Conservation (phyloP, 2,329 filamentous ascomycete genomes). For the Sclerotinia borealis region DNA sequence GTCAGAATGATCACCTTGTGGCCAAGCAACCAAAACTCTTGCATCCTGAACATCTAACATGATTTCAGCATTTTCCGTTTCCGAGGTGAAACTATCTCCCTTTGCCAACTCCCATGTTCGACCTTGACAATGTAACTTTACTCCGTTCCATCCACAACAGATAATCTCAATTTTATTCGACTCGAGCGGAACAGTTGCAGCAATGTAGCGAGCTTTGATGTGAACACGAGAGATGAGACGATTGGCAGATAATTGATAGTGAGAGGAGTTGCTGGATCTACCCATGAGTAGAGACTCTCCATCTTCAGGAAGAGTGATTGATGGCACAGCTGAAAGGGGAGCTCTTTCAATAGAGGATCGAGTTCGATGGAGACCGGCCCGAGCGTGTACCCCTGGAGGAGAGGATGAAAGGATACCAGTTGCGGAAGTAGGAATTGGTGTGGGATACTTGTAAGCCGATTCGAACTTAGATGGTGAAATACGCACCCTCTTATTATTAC, state of each 20-base stretch:
- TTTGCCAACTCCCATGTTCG: slow-evolving; percentile 80
- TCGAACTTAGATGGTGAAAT: slow-evolving; percentile 36
- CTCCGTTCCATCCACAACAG: slow-evolving; percentile 93
- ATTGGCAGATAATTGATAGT: slow-evolving; percentile 89
- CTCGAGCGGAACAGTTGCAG: slow-evolving; percentile 60
- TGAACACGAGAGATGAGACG: slow-evolving; percentile 90
- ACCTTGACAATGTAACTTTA: slow-evolving; percentile 87
- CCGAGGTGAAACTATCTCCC: slow-evolving; percentile 83
- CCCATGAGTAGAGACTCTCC: slow-evolving; percentile 83
- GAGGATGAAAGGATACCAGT: slow-evolving; percentile 87
- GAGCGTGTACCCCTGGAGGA: slow-evolving; percentile 53
- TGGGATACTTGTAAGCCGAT: slow-evolving; percentile 65
- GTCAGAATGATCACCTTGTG: slow-evolving; percentile 47
- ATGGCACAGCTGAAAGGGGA: slow-evolving; percentile 78
- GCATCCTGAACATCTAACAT: slow-evolving; percentile 94
- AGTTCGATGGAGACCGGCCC: slow-evolving; percentile 52
- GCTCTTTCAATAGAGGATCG: slow-evolving; percentile 62
- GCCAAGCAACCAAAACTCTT: slow-evolving; percentile 86
- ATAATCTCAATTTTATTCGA: slow-evolving; percentile 78
- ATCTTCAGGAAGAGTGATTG: slow-evolving; percentile 71
- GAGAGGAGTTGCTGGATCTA: slow-evolving; percentile 88
- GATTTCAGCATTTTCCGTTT: slow-evolving; percentile 81
- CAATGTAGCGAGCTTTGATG: slow-evolving; percentile 78
- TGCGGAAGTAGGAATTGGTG: slow-evolving; percentile 87
- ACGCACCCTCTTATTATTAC: slow-evolving; percentile 60